phyloP scores from a whole-genome alignment of 2,329 filamentous ascomycete species.

The Fusarium nurragi region DNA sequence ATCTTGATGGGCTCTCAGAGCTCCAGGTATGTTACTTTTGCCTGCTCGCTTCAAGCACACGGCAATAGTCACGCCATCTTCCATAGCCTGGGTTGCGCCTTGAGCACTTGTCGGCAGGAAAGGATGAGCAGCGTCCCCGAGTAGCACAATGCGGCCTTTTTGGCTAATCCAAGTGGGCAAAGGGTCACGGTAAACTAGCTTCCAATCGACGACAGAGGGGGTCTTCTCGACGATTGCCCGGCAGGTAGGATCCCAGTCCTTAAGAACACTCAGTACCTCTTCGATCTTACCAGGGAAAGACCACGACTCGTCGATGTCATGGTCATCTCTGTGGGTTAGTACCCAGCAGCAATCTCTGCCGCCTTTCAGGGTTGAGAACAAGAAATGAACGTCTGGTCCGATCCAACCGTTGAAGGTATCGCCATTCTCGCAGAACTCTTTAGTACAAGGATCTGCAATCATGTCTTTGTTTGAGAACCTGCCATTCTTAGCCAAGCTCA shows the following conservation, averaged over 20 bases:
- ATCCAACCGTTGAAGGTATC: constrained; percentile 68
- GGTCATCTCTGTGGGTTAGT: constrained; percentile 56
- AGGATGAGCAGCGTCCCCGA: constrained; percentile 35
- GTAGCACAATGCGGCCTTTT: constrained; percentile 3
- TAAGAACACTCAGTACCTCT: constrained; percentile 20
- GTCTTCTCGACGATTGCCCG: constrained; percentile 36
- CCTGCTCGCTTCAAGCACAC: constrained; percentile 19
- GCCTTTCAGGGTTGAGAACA: constrained; percentile 64
- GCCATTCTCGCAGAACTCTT: constrained; percentile 63
- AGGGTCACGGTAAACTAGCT: constrained; percentile 31
- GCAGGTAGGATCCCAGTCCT: constrained; percentile 21
- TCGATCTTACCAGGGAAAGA: constrained; percentile 33
- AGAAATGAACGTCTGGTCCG: constrained; percentile 53
- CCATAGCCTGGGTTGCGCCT: constrained; percentile 34
- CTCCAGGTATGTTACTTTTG: constrained; percentile 21
- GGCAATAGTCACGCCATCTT: constrained; percentile 27
- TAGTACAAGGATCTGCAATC: constrained; percentile 61
- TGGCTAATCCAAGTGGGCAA: constrained; percentile 29
- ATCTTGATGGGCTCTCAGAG: constrained; percentile 24
- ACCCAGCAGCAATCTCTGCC: constrained; percentile 62
- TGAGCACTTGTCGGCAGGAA: constrained; percentile 35
- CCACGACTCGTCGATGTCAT: constrained; percentile 37
- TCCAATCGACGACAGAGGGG: constrained; percentile 24
- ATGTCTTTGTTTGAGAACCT: constrained; percentile 57
- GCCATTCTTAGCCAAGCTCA: fast-evolving